Evolutionary conservation across 306 rosid genomes (phyloP).

Genomic region (Potentilla sterilis): DNA sequence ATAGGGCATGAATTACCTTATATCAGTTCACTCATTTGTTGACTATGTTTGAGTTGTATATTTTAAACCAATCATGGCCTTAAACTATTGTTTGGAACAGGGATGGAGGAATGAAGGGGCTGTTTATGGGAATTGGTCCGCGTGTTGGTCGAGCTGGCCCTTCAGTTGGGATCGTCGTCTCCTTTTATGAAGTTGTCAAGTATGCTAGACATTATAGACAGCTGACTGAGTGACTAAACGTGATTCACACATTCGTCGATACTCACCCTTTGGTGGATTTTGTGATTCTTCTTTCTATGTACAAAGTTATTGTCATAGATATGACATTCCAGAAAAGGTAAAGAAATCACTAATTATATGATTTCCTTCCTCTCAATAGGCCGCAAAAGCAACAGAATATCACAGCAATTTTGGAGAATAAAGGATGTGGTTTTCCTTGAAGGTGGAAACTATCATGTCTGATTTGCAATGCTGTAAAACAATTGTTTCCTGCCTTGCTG

Average conservation of each 20-base stretch:
- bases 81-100: slow-evolving; percentile 41
- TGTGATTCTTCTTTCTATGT: not conserved
- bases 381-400: not conserved
- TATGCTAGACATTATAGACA: slow-evolving; percentile 48
- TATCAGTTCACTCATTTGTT: not conserved
- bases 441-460: not conserved
- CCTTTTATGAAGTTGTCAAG: slow-evolving; percentile 86
- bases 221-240: slow-evolving; percentile 27
- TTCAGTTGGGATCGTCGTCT: slow-evolving; percentile 88
- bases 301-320: not conserved
- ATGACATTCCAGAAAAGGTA: not conserved
- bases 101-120: slow-evolving; percentile 81
- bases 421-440: not conserved
- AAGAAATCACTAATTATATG: not conserved
- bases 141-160: slow-evolving; percentile 90
- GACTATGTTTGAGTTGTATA: not conserved
- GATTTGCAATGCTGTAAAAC: too few relatives aligned
- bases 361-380: not conserved
- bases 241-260: not conserved
- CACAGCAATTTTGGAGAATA: not conserved
- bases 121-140: slow-evolving; percentile 80
- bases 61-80: slow-evolving; percentile 10
- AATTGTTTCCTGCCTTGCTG: not conserved
- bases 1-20: not conserved
- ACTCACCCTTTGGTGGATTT: not conserved